Base-by-base conservation (phyloP, 148 eudicot species). In the Rhododendron simsii region DNA sequence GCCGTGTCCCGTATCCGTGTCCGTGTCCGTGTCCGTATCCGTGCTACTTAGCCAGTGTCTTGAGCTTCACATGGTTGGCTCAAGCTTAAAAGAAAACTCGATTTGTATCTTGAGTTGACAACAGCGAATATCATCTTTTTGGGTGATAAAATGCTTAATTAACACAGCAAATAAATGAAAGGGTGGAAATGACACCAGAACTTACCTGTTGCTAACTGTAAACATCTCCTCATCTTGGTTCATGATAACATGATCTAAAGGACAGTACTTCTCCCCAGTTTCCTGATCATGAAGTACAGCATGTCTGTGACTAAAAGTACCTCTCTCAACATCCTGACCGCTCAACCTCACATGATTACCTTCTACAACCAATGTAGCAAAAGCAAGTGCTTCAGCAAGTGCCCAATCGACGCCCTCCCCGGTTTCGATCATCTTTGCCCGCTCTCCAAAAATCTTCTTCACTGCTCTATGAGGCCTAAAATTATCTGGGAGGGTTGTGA, bases 241-340 rank as follows among this genome's bases (percentile, higher is more conserved):
- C 82, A 90, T 91, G 83, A 92, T 89, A 55, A 95, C 87, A 90
- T 96, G 95, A 74, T 93, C 96, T 87, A 96, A 89, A 26, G 98
- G 99, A 88, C 96, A 96, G 87, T 96, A 95, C 84, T 83, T 79
- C 80, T 93, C 93, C 55, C 96, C 99, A 30, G 96, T 93, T 90
- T 95, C 98, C 89, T 96, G 99, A 87, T 96, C 99, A 87, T 94
- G 96, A 86, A 96, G 81, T 28, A 96, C 93, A 87, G 98, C 84
- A 91, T 95, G 99, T 84, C 99, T 90, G 84, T 96, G 99, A 89
- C 99, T 96, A 87, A 96, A 96, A 86, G 99, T 96, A 81, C 99
- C 99, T 88, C 99, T 93, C 92, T 96, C 96, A 51, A 96, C 99
- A 89, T 96, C 99, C 87, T 96, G 99, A 83, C 99, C 99, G 85